Percentiles rank a stretch among this genome's conserved stretches.
Evolutionary conservation across 2,329 filamentous ascomycete genomes (phyloP).

Genomic region (Drechslera avenae): DNA sequence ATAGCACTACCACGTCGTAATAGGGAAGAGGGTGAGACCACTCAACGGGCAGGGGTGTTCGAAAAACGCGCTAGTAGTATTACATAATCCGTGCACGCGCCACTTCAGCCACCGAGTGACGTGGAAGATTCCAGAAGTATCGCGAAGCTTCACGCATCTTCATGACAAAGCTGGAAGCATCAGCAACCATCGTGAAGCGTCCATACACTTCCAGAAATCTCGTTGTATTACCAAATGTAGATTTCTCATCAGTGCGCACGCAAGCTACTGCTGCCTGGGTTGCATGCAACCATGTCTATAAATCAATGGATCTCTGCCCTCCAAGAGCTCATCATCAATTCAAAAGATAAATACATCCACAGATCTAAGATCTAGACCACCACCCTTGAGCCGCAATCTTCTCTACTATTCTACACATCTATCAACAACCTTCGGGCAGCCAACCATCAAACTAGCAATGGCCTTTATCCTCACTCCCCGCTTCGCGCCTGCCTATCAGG

Average conservation of each 20-base stretch:
- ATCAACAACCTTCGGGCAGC: constrained; percentile 1
- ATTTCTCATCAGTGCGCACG: constrained; percentile 36
- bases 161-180: constrained; percentile 31
- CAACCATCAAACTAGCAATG: constrained; percentile 28
- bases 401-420: constrained; percentile 11
- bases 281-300: constrained; percentile 38
- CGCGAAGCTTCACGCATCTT: constrained; percentile 30
- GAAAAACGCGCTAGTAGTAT: neutral
- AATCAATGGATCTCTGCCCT: constrained; percentile 25
- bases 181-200: constrained; percentile 29
- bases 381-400: constrained; percentile 24
- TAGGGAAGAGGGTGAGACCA: too few species aligned
- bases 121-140: constrained; percentile 32
- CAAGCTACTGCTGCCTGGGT: constrained; percentile 34
- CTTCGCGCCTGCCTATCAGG: constrained; percentile 39
- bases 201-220: constrained; percentile 35
- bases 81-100: constrained; percentile 31
- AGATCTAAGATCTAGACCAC: constrained; percentile 29
- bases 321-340: constrained; percentile 32
- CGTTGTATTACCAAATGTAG: constrained; percentile 31
- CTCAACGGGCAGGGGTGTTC: too few species aligned
- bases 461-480: constrained; percentile 43
- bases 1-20: too few species aligned
- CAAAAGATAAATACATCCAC: constrained; percentile 26
- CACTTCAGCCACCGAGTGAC: neutral